phyloP scores from a whole-genome alignment of 495 filamentous ascomycete species.

The Staphylotrichum longicolle region DNA sequence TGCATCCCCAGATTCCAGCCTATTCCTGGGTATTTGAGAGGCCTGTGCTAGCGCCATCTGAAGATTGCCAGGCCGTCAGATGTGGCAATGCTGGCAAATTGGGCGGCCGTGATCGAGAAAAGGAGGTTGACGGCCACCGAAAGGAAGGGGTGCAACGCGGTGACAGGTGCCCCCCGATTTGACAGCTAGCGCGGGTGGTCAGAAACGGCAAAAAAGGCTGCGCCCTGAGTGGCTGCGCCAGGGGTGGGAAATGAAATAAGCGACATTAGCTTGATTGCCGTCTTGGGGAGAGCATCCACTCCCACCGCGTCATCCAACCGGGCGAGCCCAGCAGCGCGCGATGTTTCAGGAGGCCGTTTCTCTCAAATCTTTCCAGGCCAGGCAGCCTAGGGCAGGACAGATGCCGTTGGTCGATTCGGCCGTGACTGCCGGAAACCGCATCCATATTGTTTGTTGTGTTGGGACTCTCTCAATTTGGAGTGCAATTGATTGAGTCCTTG shows the following conservation, averaged over 20 bases:
- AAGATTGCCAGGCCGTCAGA: constrained; percentile 2
- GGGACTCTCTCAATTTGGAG: too few relatives aligned
- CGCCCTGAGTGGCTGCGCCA: constrained; percentile 26
- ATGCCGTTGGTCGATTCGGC: too few relatives aligned
- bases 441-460: too few relatives aligned
- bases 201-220: constrained; percentile 24
- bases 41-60: constrained; percentile 2
- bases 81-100: constrained; percentile 18
- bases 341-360: constrained; percentile 15
- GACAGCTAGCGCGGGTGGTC: constrained; percentile 24
- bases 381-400: background rate
- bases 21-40: background rate
- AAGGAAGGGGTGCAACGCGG: background rate
- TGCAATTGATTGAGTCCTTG: too few relatives aligned
- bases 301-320: background rate
- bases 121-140: constrained; percentile 16
- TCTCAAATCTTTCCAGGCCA: background rate
- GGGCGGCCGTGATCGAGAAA: constrained; percentile 14
- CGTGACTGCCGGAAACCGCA: too few relatives aligned
- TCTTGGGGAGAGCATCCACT: constrained; percentile 17
- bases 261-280: constrained; percentile 37
- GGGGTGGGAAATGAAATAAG: constrained; percentile 39
- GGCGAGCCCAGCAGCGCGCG: background rate
- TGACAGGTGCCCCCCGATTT: constrained; percentile 13
- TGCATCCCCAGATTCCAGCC: constrained; percentile 7